Evolutionary conservation across 1,284 basidiomycete species (phyloP).

Genomic region (Anthracocystis setariae): DNA sequence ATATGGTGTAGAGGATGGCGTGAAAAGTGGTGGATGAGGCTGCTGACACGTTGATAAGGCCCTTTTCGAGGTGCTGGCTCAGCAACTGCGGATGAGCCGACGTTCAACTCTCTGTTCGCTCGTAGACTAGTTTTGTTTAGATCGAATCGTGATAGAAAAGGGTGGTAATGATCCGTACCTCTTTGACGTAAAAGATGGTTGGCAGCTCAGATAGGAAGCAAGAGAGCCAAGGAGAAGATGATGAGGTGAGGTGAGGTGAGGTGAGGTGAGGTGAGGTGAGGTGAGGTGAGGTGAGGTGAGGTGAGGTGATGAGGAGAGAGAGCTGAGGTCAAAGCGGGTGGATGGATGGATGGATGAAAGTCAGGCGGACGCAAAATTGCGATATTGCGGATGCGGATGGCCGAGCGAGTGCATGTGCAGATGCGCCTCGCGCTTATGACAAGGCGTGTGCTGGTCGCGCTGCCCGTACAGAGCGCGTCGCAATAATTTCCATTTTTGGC

Average conservation of each 20-base stretch:
- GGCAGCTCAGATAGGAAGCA: neutral
- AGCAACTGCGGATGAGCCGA: too few species aligned
- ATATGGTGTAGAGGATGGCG: constrained; percentile 1
- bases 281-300: neutral
- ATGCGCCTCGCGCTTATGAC: neutral
- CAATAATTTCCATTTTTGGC: constrained; percentile 12
- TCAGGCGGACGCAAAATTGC: constrained; percentile 3
- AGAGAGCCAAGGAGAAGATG: neutral
- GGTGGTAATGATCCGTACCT: neutral
- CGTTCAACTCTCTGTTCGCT: too few species aligned
- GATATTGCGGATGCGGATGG: constrained; percentile 11
- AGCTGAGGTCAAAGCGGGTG: neutral
- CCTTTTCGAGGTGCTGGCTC: too few species aligned
- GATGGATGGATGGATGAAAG: constrained; percentile 17
- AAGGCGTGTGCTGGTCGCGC: neutral
- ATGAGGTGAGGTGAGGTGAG: neutral
- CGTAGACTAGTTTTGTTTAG: too few species aligned
- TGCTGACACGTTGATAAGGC: neutral
- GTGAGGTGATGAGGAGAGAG: neutral
- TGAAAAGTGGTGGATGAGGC: neutral
- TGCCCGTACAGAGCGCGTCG: neutral
- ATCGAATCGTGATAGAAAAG: too few species aligned
- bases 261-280: constrained; percentile 1
- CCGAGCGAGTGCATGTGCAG: neutral
- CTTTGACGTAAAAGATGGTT: neutral